Percentiles rank a stretch among this genome's conserved stretches.
phyloP scores from a whole-genome alignment of 306 rosid species.

The Cyclanthera cordifolia region DNA sequence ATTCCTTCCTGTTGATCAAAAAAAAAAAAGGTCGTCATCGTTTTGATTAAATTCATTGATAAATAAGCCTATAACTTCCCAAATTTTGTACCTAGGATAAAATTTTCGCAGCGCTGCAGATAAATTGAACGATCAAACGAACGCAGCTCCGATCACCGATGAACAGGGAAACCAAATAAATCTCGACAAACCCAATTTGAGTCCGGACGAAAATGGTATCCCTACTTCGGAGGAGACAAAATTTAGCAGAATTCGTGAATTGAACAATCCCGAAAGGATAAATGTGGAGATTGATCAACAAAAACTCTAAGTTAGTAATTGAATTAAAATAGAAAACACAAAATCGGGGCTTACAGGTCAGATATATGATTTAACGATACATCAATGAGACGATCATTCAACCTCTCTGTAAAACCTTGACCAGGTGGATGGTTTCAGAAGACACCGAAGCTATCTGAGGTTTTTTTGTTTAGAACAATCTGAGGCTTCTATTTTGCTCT shows the following conservation, averaged over 20 bases:
- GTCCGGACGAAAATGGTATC: neutral
- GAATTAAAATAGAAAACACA: neutral
- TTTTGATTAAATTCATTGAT: neutral
- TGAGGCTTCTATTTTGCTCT: too few relatives aligned
- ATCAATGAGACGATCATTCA: neutral
- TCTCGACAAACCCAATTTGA: neutral
- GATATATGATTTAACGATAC: neutral
- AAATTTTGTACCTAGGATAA: neutral
- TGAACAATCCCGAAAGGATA: neutral
- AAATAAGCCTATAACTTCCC: neutral
- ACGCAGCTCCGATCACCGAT: neutral
- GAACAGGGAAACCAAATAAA: neutral
- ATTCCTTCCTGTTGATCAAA: too few relatives aligned
- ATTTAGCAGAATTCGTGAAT: neutral
- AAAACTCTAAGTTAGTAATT: neutral
- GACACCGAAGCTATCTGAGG: too few relatives aligned
- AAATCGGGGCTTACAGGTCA: neutral
- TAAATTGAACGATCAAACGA: neutral
- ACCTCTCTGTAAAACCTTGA: neutral
- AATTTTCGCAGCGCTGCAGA: neutral
- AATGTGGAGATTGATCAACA: neutral
- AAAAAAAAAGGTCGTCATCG: too few relatives aligned
- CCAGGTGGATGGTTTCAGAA: neutral
- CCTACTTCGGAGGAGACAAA: neutral
- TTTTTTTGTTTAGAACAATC: neutral